phyloP scores from a whole-genome alignment of 495 filamentous ascomycete species.

The Talaromyces borbonicus region DNA sequence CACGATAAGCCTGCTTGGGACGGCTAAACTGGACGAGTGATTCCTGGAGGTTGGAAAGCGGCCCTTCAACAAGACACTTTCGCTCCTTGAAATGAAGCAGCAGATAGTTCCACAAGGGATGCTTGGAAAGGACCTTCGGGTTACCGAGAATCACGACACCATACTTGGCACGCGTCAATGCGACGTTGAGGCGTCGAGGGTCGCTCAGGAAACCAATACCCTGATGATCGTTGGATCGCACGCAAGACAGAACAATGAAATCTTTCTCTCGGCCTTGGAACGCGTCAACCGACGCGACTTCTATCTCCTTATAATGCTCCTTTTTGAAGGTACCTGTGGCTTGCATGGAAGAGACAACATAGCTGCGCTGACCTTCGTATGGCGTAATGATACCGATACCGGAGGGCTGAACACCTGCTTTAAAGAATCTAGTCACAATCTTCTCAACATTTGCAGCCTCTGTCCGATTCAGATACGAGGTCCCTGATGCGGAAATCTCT shows the following conservation, averaged over 20 bases:
- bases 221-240: slow-evolving; percentile 98
- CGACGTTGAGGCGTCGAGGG: slow-evolving; percentile 97
- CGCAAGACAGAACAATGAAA: slow-evolving; percentile 96
- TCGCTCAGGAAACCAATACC: slow-evolving; percentile 99
- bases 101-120: slow-evolving; percentile 95
- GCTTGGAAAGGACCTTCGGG: slow-evolving; percentile 94
- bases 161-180: slow-evolving; percentile 92
- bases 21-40: slow-evolving; percentile 91
- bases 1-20: slow-evolving; percentile 85
- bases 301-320: slow-evolving; percentile 97
- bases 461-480: slow-evolving; percentile 95
- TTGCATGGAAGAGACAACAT: slow-evolving; percentile 98
- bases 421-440: slow-evolving; percentile 97
- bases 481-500: slow-evolving; percentile 95
- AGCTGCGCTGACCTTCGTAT: slow-evolving; percentile 97
- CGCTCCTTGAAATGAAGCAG: slow-evolving; percentile 95
- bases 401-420: slow-evolving; percentile 85
- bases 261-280: slow-evolving; percentile 99
- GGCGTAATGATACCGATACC: slow-evolving; percentile 98
- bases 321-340: slow-evolving; percentile 95
- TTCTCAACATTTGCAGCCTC: slow-evolving; percentile 97
- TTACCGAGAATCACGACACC: slow-evolving; percentile 95
- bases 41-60: slow-evolving; percentile 90
- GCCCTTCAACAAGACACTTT: slow-evolving; percentile 92
- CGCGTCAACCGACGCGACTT: slow-evolving; percentile 95